These are phyloP conservation scores for Setaria viridis DNA, from an alignment of 202 grass and related monocot genomes.

Conservation along the genomic window DNA sequence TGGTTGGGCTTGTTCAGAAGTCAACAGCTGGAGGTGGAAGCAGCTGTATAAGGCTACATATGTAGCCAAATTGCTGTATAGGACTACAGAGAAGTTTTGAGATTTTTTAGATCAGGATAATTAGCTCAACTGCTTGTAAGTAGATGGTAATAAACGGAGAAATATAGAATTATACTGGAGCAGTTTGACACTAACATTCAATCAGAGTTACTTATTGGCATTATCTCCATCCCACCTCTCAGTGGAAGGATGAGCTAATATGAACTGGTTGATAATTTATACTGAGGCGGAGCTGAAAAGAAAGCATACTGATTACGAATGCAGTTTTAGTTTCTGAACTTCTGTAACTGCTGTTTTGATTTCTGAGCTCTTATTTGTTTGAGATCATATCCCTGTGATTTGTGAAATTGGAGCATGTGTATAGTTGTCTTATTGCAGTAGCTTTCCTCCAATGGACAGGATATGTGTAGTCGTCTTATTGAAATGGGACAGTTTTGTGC, in stretches of 20 bases:
- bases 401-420: not conserved
- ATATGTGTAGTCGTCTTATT: no score
- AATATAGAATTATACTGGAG: conserved; percentile 23
- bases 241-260: not conserved
- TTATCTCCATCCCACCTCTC: not conserved
- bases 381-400: not conserved
- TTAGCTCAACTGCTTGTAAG: conserved; percentile 33
- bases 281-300: not conserved
- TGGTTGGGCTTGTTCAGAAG: conserved; percentile 2
- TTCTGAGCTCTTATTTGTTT: not conserved
- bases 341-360: not conserved
- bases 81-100: conserved; percentile 21
- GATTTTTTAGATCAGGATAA: conserved; percentile 22
- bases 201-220: not conserved
- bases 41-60: not conserved
- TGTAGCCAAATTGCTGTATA: conserved; percentile 11
- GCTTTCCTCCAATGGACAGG: not conserved
- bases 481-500: no score
- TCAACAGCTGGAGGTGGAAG: not conserved
- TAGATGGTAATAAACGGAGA: conserved; percentile 31
- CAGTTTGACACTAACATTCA: not conserved
- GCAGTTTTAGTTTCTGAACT: not conserved
- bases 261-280: not conserved
- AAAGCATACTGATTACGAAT: not conserved
- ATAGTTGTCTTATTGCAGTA: not conserved